phyloP scores from a whole-genome alignment of 805 yeast species.

The Cyberlindnera americana region DNA sequence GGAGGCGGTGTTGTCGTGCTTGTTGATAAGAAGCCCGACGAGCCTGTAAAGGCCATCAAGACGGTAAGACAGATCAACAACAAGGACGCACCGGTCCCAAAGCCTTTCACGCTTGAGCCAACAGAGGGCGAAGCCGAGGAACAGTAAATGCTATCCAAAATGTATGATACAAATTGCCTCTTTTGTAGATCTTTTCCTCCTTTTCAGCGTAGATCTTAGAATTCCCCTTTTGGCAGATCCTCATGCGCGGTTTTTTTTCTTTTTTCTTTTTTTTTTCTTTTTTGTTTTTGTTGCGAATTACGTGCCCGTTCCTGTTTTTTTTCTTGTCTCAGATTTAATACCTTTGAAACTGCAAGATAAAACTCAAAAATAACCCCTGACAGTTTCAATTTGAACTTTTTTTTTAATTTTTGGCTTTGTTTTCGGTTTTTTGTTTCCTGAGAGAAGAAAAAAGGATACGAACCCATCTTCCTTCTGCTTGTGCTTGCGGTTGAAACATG shows the following conservation, averaged over 20 bases:
- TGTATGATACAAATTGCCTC: neutral
- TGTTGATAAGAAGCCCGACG: slow-evolving; percentile 57
- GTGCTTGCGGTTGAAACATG: slow-evolving; percentile 2
- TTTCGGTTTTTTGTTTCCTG: too few relatives aligned
- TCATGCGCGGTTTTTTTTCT: too few relatives aligned
- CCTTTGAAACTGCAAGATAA: neutral
- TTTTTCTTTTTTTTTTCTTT: too few relatives aligned
- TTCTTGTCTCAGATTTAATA: too few relatives aligned
- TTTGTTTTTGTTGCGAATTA: too few relatives aligned
- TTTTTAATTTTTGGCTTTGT: too few relatives aligned
- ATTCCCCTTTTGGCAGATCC: too few relatives aligned
- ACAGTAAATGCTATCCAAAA: neutral
- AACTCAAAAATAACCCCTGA: too few relatives aligned
- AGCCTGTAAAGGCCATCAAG: slow-evolving; percentile 63
- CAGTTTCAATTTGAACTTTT: too few relatives aligned
- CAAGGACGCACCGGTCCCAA: slow-evolving; percentile 72
- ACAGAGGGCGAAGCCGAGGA: slow-evolving; percentile 16
- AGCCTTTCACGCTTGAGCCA: slow-evolving; percentile 55
- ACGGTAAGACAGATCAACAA: slow-evolving; percentile 78
- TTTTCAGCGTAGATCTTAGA: too few relatives aligned
- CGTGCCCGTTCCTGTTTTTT: too few relatives aligned
- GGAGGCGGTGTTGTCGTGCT: slow-evolving; percentile 67
- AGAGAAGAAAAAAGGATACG: neutral
- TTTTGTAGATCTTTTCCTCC: neutral
- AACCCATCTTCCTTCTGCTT: neutral